Conservation (phyloP, 2,329 filamentous ascomycete genomes). For the Calonectria fujianensis region DNA sequence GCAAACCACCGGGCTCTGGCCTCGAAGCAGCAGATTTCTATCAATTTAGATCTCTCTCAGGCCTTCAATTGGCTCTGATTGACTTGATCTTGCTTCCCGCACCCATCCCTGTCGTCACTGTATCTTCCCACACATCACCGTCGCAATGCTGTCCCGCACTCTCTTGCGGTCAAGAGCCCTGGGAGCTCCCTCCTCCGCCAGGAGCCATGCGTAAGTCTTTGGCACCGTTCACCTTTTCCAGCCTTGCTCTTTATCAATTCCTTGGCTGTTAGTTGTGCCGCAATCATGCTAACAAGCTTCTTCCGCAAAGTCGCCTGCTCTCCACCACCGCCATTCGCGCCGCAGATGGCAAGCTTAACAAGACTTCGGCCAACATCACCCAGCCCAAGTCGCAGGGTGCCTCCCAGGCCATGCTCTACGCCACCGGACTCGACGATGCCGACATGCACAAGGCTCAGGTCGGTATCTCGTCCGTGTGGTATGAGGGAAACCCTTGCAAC, state of each 20-base stretch:
- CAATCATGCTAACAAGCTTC: slow-evolving; percentile 32
- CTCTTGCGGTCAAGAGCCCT: slow-evolving; percentile 55
- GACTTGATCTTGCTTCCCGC: slow-evolving; percentile 18
- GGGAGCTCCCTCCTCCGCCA: slow-evolving; percentile 52
- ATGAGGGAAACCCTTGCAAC: slow-evolving; percentile 98
- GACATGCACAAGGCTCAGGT: slow-evolving; percentile 98
- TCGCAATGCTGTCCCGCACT: slow-evolving; percentile 56
- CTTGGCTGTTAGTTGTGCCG: background rate
- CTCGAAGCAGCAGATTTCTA: slow-evolving; percentile 39
- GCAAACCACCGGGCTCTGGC: slow-evolving; percentile 38
- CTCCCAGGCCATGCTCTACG: slow-evolving; percentile 99
- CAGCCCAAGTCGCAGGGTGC: slow-evolving; percentile 99
- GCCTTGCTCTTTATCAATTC: background rate
- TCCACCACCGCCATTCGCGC: slow-evolving; percentile 69
- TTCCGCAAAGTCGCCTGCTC: slow-evolving; percentile 66
- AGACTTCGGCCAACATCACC: slow-evolving; percentile 88
- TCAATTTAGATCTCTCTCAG: slow-evolving; percentile 37
- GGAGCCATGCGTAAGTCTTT: slow-evolving; percentile 54
- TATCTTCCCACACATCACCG: slow-evolving; percentile 30
- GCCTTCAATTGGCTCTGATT: slow-evolving; percentile 49
- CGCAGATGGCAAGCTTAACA: slow-evolving; percentile 82
- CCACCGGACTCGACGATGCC: slow-evolving; percentile 88
- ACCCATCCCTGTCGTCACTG: slow-evolving; percentile 30
- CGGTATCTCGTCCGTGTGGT: slow-evolving; percentile 98
- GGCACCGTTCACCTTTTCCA: background rate